Evolutionary conservation across 371 early-diverging fungal genomes (phyloP).

Genomic region (Rhizopus delemar): DNA sequence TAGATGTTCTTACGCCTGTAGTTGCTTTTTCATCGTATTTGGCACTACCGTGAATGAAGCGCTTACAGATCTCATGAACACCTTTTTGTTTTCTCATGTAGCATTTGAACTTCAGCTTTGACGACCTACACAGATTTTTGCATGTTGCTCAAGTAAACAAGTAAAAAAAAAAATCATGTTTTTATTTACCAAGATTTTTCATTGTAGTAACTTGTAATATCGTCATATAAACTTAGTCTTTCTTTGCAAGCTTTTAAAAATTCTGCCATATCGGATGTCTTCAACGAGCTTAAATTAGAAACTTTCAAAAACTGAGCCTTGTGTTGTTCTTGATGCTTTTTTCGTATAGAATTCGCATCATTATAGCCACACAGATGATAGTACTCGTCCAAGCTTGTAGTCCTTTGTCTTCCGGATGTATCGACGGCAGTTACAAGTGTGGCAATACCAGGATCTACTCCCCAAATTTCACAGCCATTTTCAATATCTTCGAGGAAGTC

Average conservation of each 20-base stretch:
- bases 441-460: not conserved
- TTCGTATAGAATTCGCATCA: too few relatives aligned
- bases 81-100: not conserved
- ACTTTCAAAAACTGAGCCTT: too few relatives aligned
- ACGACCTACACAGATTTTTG: not conserved
- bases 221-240: not conserved
- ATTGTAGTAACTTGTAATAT: not conserved
- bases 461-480: not conserved
- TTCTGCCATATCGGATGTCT: not conserved
- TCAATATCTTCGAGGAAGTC: constrained; percentile 1
- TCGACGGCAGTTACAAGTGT: not conserved
- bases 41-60: not conserved
- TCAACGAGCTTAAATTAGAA: not conserved
- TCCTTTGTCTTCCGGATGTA: not conserved
- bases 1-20: not conserved
- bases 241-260: constrained; percentile 1
- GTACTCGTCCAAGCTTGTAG: not conserved
- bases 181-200: not conserved
- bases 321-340: too few relatives aligned
- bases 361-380: not conserved
- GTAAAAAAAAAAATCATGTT: not conserved
- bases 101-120: not conserved
- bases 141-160: not conserved
- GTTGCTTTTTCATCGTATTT: not conserved
- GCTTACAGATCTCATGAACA: not conserved